A percentile compares a stretch with the other conserved stretches of the same genome.
phyloP scores from a whole-genome alignment of 805 yeast species.

The Lipomyces kockii region DNA sequence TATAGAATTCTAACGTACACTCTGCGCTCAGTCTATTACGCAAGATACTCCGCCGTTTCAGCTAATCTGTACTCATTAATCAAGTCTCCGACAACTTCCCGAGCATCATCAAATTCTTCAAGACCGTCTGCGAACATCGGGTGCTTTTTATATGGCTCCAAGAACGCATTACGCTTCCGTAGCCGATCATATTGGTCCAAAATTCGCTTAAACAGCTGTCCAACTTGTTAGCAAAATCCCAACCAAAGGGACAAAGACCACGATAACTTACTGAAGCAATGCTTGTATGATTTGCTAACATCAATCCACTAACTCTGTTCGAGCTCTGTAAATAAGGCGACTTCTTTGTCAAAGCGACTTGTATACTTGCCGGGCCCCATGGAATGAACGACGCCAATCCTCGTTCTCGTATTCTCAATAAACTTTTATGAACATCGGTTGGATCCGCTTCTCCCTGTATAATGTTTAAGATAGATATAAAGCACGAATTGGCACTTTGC shows the following conservation, averaged over 20 bases:
- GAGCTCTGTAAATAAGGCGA: conserved; percentile 61
- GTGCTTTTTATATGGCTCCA: conserved; percentile 68
- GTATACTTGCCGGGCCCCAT: conserved; percentile 80
- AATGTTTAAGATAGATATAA: conserved; percentile 72
- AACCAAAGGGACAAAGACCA: neutral
- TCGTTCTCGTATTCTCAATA: conserved; percentile 50
- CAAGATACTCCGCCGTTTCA: conserved; percentile 52
- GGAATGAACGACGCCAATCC: conserved; percentile 73
- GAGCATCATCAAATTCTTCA: conserved; percentile 79
- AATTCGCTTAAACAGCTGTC: conserved; percentile 60
- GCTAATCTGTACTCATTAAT: conserved; percentile 83
- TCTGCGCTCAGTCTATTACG: neutral
- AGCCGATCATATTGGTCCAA: conserved; percentile 79
- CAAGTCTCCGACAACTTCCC: conserved; percentile 73
- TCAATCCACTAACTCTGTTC: conserved; percentile 71
- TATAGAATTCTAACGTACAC: neutral
- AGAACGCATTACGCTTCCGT: conserved; percentile 78
- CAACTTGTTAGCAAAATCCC: neutral
- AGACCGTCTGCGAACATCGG: conserved; percentile 49
- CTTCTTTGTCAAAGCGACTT: conserved; percentile 73
- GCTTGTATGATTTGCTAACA: conserved; percentile 81
- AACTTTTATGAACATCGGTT: conserved; percentile 60
- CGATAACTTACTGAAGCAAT: conserved; percentile 53
- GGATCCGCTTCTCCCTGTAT: conserved; percentile 71
- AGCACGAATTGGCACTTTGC: conserved; percentile 53